These are phyloP conservation scores for Zostera marina DNA, from an alignment of 116 monocot genomes.

Conservation along the genomic window DNA sequence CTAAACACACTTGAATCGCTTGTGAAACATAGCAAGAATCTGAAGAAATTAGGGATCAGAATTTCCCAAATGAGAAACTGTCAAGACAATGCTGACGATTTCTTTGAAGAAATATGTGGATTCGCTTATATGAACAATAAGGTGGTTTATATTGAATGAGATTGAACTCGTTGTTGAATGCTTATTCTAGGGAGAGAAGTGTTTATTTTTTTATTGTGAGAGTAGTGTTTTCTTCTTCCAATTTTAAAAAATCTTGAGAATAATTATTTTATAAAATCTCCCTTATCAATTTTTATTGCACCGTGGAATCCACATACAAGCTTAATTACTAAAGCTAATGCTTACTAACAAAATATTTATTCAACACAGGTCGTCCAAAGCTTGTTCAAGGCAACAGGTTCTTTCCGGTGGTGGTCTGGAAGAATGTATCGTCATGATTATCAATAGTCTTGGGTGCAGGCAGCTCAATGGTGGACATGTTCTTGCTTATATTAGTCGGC, in stretches of 20 bases:
- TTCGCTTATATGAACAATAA: slow-evolving; percentile 37
- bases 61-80: slow-evolving; percentile 81
- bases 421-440: neutral
- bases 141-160: slow-evolving; percentile 56
- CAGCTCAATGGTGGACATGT: slow-evolving; percentile 4
- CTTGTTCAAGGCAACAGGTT: too few species aligned
- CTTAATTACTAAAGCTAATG: too few species aligned
- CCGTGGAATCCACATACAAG: too few species aligned
- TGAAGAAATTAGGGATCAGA: slow-evolving; percentile 54
- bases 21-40: slow-evolving; percentile 32
- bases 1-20: slow-evolving; percentile 58
- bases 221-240: neutral
- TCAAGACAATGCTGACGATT: slow-evolving; percentile 68
- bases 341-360: too few species aligned
- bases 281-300: too few species aligned
- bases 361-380: too few species aligned
- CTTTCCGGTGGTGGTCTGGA: too few species aligned
- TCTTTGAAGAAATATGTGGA: slow-evolving; percentile 76
- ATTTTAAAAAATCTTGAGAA: too few species aligned
- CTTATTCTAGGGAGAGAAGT: too few species aligned
- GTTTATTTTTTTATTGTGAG: too few species aligned
- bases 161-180: too few species aligned
- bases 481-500: neutral
- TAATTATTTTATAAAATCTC: too few species aligned
- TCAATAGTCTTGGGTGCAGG: neutral